These are phyloP conservation scores for Fusarium sp. DNA, from an alignment of 2,329 filamentous ascomycete species.

Conservation along the genomic window DNA sequence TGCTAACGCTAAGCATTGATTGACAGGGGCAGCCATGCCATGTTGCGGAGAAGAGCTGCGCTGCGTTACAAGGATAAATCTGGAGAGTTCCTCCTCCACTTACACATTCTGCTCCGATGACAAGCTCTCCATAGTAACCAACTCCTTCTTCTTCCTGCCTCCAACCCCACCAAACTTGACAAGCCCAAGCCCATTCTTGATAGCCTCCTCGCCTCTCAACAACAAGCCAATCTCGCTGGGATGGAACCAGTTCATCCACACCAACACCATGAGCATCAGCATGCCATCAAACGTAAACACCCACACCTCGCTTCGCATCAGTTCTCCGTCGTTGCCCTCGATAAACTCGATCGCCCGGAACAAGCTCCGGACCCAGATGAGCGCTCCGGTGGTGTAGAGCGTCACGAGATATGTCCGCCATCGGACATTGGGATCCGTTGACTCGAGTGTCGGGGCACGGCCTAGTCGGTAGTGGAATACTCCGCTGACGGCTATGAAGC, in stretches of 20 bases:
- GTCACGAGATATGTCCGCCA: constrained; percentile 48
- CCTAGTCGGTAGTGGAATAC: constrained; percentile 56
- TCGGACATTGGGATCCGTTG: constrained; percentile 38
- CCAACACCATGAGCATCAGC: constrained; percentile 49
- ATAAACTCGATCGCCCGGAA: constrained; percentile 58
- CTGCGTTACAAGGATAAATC: too few species aligned
- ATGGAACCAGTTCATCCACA: constrained; percentile 48
- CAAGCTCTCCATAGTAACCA: constrained; percentile 31
- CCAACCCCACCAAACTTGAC: constrained; percentile 20
- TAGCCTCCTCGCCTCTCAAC: constrained; percentile 35
- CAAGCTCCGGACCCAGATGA: constrained; percentile 56
- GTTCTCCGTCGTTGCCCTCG: constrained; percentile 49
- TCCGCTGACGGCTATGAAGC: constrained; percentile 61
- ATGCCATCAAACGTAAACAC: constrained; percentile 54
- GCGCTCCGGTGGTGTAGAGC: constrained; percentile 42
- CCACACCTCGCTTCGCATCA: constrained; percentile 50
- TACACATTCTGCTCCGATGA: constrained; percentile 10
- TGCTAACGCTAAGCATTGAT: neutral
- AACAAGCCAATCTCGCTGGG: constrained; percentile 46
- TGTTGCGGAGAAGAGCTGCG: too few species aligned
- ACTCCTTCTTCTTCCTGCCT: constrained; percentile 6
- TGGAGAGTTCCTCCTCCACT: neutral
- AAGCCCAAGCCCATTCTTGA: constrained; percentile 42
- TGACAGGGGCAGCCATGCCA: constrained; percentile 10
- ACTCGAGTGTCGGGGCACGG: constrained; percentile 19